Evolutionary conservation across 306 rosid species (phyloP), one percentile per base, ranked within the genome.

Genomic region (Ziziphus jujuba): DNA sequence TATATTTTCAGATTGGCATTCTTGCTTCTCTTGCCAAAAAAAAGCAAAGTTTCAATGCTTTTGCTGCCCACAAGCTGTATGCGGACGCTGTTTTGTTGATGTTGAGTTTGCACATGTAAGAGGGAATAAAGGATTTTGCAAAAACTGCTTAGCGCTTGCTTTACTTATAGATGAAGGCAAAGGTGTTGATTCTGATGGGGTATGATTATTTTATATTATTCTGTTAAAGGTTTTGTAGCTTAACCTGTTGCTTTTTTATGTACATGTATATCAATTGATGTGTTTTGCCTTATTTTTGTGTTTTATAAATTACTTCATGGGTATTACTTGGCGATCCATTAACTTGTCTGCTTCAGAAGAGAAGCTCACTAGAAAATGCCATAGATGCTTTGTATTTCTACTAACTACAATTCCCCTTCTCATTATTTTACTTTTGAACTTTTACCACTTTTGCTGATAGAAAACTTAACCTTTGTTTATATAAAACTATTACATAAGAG

Each of bases 21-120:
- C 31, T 69, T 90, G 96, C 87, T 69, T 19, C 72, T 14, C 56
- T 55, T 90, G 96, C 81, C 5, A 5, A 6, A 90, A 62, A 78
- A 13, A 51, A 13, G 65, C 95, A 2, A 87, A 90, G 59, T 79
- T 85, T 76, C 73, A 43, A 69, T 90, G 96, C 72, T 76, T 85
- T 72, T 82, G 87, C 87, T 90, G 95, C 78, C 91, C 96, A 14
- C 61, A 1, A 17, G 89, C 87, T 69, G 86, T 85, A 54, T 90
- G 96, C 19, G 88, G 87, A 54, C 62, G 65, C 21, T 87, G 96
- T 78, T 13, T 77, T 43, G 51, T 11, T 61, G 67, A 9, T 38
- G 72, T 64, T 28, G 88, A 83, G 10, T 83, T 87, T 73, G 84
- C 67, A 19, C 0, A 36, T 45, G 67, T 81, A 50, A 81, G 63